phyloP scores from a whole-genome alignment of 2,329 filamentous ascomycete genomes.

The Fusarium sp. region DNA sequence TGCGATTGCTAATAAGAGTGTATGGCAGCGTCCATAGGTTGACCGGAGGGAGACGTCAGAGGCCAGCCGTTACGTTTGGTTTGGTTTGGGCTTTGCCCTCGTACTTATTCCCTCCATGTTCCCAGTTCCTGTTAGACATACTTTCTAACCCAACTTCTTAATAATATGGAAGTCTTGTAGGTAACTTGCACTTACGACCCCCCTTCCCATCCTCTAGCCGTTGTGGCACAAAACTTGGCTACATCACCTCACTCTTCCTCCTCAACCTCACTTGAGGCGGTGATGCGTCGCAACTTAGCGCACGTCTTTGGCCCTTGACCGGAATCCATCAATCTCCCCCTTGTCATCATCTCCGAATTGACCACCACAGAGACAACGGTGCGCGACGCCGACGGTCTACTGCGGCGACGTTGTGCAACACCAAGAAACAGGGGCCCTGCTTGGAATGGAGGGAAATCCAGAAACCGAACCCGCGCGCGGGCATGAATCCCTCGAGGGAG shows the following conservation, averaged over 20 bases:
- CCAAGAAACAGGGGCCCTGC: conserved; percentile 10
- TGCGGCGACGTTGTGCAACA: conserved; percentile 18
- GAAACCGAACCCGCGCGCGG: conserved; percentile 29
- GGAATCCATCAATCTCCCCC: conserved; percentile 11
- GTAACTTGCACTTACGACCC: neutral
- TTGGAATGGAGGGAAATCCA: conserved; percentile 47
- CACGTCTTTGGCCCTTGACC: conserved; percentile 3
- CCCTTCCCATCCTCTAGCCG: neutral
- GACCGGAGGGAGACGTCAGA: neutral
- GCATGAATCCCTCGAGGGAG: conserved; percentile 9
- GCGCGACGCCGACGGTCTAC: neutral
- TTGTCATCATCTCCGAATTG: conserved; percentile 7
- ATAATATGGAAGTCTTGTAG: conserved; percentile 4
- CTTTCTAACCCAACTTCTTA: neutral
- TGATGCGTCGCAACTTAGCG: conserved; percentile 25
- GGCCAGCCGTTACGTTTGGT: neutral
- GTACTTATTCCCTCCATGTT: neutral
- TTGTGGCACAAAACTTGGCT: neutral
- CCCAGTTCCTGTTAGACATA: neutral
- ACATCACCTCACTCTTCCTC: conserved; percentile 12
- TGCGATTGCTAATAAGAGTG: neutral
- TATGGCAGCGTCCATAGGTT: neutral
- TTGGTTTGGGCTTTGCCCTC: neutral
- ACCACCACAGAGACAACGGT: conserved; percentile 9
- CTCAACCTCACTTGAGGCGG: conserved; percentile 8